phyloP scores from a whole-genome alignment of 495 filamentous ascomycete genomes.

The Talaromyces thailandensis region DNA sequence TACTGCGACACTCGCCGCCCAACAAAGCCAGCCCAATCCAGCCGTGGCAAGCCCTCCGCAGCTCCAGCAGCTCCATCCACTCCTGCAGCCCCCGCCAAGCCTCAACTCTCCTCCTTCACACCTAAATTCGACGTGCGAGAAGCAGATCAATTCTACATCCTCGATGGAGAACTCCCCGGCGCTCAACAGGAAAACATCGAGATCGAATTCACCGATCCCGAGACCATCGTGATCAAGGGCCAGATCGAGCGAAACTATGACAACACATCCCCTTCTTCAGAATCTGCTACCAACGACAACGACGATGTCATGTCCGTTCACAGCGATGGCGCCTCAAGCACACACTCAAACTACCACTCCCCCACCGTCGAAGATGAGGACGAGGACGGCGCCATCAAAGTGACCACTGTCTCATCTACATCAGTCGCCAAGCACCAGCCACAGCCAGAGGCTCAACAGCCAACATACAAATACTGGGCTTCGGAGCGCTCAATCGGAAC shows the following conservation, averaged over 20 bases:
- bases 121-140: slow-evolving; percentile 81
- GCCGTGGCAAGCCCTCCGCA: slow-evolving; percentile 9
- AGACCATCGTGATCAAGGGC: slow-evolving; percentile 69
- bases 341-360: slow-evolving; percentile 11
- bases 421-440: slow-evolving; percentile 18
- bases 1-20: slow-evolving; percentile 45
- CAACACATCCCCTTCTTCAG: slow-evolving; percentile 13
- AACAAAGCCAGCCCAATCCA: slow-evolving; percentile 8
- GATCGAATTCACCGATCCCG: slow-evolving; percentile 76
- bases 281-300: slow-evolving; percentile 10
- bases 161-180: slow-evolving; percentile 85
- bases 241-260: slow-evolving; percentile 50
- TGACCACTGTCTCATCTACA: slow-evolving; percentile 6
- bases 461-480: slow-evolving; percentile 61
- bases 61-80: slow-evolving; percentile 12
- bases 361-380: slow-evolving; percentile 60
- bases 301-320: not conserved
- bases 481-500: slow-evolving; percentile 72
- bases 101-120: slow-evolving; percentile 36
- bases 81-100: slow-evolving; percentile 9
- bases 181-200: slow-evolving; percentile 66
- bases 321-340: slow-evolving; percentile 14
- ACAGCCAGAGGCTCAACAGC: slow-evolving; percentile 16
- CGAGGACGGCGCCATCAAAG: slow-evolving; percentile 19
- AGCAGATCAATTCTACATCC: slow-evolving; percentile 55